A percentile compares a stretch with the other conserved stretches of the same genome.
Evolutionary conservation across 176 grass and related monocot species (phyloP).

Genomic region (Juncus effusus): DNA sequence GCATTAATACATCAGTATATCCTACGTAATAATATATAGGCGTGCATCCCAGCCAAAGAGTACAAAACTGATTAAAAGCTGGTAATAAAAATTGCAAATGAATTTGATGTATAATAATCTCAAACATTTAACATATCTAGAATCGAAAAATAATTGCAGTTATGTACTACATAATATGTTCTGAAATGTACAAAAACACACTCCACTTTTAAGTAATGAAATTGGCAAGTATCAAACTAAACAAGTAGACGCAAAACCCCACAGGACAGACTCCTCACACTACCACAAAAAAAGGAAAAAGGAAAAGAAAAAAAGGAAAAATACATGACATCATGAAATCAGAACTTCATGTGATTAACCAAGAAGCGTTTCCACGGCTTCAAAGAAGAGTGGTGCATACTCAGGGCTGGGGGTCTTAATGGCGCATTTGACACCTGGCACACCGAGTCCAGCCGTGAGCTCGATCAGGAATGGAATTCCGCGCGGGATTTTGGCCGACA

Average conservation of each 20-base stretch:
- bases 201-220: too few species aligned
- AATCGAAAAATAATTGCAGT: too few species aligned
- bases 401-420: constrained; percentile 82
- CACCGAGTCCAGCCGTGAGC: constrained; percentile 54
- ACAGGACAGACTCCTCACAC: not conserved
- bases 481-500: constrained; percentile 47
- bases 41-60: too few species aligned
- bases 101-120: too few species aligned
- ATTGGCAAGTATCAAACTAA: not conserved
- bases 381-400: constrained; percentile 77
- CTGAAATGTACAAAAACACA: too few species aligned
- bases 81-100: too few species aligned
- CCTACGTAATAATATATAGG: too few species aligned
- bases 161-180: too few species aligned
- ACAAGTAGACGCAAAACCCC: constrained; percentile 9
- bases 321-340: constrained; percentile 1
- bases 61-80: too few species aligned
- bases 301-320: constrained; percentile 3
- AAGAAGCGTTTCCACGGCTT: constrained; percentile 73
- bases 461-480: constrained; percentile 89
- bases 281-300: not conserved
- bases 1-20: too few species aligned
- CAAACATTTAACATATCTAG: too few species aligned
- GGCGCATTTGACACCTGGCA: constrained; percentile 82
- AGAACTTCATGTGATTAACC: constrained; percentile 31